Conservation (phyloP, 805 yeast species). For the Komagataella pastoris region DNA sequence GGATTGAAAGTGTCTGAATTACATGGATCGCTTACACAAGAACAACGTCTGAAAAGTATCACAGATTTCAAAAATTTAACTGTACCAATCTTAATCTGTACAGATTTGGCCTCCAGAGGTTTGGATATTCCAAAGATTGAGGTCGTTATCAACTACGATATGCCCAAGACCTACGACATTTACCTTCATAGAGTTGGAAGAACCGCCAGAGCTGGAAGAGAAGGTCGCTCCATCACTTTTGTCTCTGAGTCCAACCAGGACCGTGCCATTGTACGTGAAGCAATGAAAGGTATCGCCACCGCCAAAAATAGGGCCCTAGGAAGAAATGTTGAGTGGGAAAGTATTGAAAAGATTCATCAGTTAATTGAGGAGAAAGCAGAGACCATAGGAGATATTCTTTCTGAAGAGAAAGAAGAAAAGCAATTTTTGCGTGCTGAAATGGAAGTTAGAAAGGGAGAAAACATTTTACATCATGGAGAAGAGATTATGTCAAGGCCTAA, state of each 20-base stretch:
- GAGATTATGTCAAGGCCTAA: slow-evolving; percentile 86
- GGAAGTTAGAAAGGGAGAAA: slow-evolving; percentile 78
- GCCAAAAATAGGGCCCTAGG: slow-evolving; percentile 54
- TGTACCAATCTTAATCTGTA: slow-evolving; percentile 85
- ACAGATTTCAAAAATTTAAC: slow-evolving; percentile 69
- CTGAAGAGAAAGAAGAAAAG: slow-evolving; percentile 82
- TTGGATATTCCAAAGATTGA: slow-evolving; percentile 97
- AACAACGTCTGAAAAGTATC: slow-evolving; percentile 81
- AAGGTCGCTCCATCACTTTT: slow-evolving; percentile 84
- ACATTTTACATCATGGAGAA: slow-evolving; percentile 61
- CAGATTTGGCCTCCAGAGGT: slow-evolving; percentile 98
- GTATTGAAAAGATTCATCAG: slow-evolving; percentile 56
- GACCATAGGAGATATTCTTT: slow-evolving; percentile 61
- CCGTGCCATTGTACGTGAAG: slow-evolving; percentile 81
- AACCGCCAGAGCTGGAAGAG: slow-evolving; percentile 98
- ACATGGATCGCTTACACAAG: slow-evolving; percentile 79
- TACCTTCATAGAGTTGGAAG: slow-evolving; percentile 97
- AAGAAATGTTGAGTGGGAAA: slow-evolving; percentile 82
- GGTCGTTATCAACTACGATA: slow-evolving; percentile 85
- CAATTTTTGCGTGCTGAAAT: slow-evolving; percentile 81
- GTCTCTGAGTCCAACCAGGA: slow-evolving; percentile 90
- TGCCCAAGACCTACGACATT: slow-evolving; percentile 87
- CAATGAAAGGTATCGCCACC: slow-evolving; percentile 54
- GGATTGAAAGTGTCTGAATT: slow-evolving; percentile 72
- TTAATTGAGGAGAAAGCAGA: slow-evolving; percentile 46